Evolutionary conservation across 2,329 filamentous ascomycete genomes (phyloP).

Genomic region (Penicillium polonicum): DNA sequence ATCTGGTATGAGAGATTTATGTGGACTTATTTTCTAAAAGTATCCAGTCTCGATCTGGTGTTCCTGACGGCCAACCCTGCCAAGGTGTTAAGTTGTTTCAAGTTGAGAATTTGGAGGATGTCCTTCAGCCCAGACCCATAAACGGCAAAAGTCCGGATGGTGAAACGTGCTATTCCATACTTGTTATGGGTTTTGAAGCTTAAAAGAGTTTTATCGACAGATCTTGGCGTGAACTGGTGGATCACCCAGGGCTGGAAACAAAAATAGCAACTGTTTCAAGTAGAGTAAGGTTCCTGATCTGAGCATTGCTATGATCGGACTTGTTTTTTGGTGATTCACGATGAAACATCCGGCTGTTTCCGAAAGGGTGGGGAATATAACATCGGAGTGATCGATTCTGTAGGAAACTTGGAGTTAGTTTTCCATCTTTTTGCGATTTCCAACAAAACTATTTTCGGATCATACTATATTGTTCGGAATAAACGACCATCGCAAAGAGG

Average conservation of each 20-base stretch:
- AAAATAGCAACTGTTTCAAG: constrained; percentile 1
- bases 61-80: neutral
- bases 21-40: neutral
- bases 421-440: neutral
- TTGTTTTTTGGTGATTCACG: neutral
- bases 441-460: too few species aligned
- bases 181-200: neutral
- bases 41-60: neutral
- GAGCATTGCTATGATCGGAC: neutral
- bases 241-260: neutral
- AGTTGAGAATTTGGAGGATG: neutral
- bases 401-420: neutral
- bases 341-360: constrained; percentile 1
- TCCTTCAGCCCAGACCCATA: neutral
- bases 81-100: neutral
- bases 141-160: neutral
- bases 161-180: too few species aligned
- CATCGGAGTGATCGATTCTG: neutral
- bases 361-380: neutral
- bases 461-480: neutral
- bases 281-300: neutral
- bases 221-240: neutral
- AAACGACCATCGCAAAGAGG: neutral
- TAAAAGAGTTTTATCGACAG: neutral
- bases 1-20: neutral